Conservation (phyloP, 108 stramenopile species). For the Discostella pseudostelligera region DNA sequence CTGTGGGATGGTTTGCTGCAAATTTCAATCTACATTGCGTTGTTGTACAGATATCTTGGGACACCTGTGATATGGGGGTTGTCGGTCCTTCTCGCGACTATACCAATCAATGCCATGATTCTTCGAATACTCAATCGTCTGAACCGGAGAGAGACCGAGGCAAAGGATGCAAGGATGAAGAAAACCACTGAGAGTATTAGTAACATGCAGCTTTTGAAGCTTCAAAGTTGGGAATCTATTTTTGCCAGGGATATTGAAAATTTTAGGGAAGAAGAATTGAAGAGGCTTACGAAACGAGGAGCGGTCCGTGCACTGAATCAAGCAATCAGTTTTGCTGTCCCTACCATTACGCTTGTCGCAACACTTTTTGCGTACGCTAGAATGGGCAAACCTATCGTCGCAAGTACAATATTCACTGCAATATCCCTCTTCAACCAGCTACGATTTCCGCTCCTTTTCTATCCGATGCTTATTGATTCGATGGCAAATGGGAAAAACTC, state of each 20-base stretch:
- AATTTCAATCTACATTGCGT: slow-evolving; percentile 55
- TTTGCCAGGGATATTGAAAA: slow-evolving; percentile 62
- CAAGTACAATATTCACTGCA: slow-evolving; percentile 88
- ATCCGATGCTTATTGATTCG: slow-evolving; percentile 81
- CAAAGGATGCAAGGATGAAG: slow-evolving; percentile 73
- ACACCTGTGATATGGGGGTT: slow-evolving; percentile 60
- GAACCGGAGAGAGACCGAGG: slow-evolving; percentile 57
- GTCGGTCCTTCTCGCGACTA: slow-evolving; percentile 61
- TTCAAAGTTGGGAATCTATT: slow-evolving; percentile 65
- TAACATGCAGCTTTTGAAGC: slow-evolving; percentile 79
- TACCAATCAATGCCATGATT: slow-evolving; percentile 67
- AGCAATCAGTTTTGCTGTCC: slow-evolving; percentile 71
- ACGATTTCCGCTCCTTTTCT: slow-evolving; percentile 86
- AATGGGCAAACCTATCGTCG: slow-evolving; percentile 64
- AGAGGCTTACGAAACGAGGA: slow-evolving; percentile 54
- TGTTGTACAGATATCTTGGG: slow-evolving; percentile 66
- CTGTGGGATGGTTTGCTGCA: slow-evolving; percentile 85
- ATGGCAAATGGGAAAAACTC: slow-evolving; percentile 75
- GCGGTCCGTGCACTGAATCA: slow-evolving; percentile 65
- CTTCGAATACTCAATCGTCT: slow-evolving; percentile 64
- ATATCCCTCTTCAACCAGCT: slow-evolving; percentile 93
- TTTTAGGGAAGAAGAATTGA: slow-evolving; percentile 60
- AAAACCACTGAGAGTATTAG: slow-evolving; percentile 74
- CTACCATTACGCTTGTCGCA: slow-evolving; percentile 69
- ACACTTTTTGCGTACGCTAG: slow-evolving; percentile 67